Conservation (phyloP, 331 rosid species). For the Quercus lobata region DNA sequence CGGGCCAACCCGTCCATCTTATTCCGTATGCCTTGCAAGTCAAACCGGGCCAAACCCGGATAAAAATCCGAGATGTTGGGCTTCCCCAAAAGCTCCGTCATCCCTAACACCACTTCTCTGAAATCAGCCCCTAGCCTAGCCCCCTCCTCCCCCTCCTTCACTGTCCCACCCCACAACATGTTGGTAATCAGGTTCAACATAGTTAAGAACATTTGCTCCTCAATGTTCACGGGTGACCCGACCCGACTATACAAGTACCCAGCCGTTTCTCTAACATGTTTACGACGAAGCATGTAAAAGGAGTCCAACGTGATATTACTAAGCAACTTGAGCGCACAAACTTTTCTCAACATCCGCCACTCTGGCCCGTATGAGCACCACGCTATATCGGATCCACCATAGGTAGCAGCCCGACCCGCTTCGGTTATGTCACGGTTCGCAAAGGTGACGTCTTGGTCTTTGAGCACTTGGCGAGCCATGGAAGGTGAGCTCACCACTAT, state of each 20-base stretch:
- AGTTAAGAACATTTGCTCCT: conserved; percentile 46
- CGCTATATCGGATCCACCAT: conserved; percentile 58
- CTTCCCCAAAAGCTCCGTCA: no score
- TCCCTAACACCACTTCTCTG: no score
- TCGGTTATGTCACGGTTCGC: conserved; percentile 81
- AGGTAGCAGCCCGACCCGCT: conserved; percentile 21
- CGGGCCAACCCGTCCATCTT: conserved; percentile 28
- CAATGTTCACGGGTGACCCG: conserved; percentile 53
- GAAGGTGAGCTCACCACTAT: conserved; percentile 49
- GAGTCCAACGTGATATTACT: conserved; percentile 65
- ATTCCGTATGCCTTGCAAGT: conserved; percentile 62
- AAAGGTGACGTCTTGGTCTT: conserved; percentile 55
- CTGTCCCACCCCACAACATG: conserved; percentile 85
- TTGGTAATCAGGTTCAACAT: conserved; percentile 56
- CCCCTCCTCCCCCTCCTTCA: conserved; percentile 40
- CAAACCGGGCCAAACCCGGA: conserved; percentile 57
- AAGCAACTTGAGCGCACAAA: conserved; percentile 65
- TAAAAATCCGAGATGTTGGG: no score
- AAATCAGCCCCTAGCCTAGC: background rate
- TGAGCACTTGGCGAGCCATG: conserved; percentile 54
- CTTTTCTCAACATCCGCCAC: conserved; percentile 83
- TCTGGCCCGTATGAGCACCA: conserved; percentile 75
- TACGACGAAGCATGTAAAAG: conserved; percentile 49
- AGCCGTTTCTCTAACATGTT: conserved; percentile 42
- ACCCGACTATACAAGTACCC: conserved; percentile 16